phyloP scores from a whole-genome alignment of 1,284 basidiomycete species.

The Cerrena zonata region DNA sequence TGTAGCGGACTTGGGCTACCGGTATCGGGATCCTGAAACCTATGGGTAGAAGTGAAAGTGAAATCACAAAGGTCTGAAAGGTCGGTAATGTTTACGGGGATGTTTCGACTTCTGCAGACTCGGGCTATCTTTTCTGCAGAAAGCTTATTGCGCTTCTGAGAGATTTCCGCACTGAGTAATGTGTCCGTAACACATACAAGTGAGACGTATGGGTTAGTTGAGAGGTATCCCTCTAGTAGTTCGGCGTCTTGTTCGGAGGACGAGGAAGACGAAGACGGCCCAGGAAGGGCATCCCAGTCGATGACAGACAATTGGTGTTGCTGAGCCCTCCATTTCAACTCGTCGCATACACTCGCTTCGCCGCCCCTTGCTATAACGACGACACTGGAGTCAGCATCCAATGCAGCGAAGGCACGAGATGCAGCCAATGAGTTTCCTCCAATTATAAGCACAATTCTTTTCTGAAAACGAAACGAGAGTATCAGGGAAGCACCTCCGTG shows the following conservation, averaged over 20 bases:
- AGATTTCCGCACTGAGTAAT: constrained; percentile 35
- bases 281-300: constrained; percentile 46
- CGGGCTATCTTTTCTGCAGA: constrained; percentile 54
- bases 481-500: constrained; percentile 69
- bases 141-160: constrained; percentile 33
- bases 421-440: constrained; percentile 78
- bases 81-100: constrained; percentile 85
- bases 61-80: constrained; percentile 85
- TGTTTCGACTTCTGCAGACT: constrained; percentile 51
- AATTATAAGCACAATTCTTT: constrained; percentile 59
- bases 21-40: constrained; percentile 56
- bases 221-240: constrained; percentile 45
- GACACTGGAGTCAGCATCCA: constrained; percentile 78
- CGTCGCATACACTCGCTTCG: constrained; percentile 52
- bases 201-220: constrained; percentile 31
- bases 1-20: constrained; percentile 63
- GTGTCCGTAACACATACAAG: constrained; percentile 78
- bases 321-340: constrained; percentile 61
- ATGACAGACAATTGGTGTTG: constrained; percentile 51
- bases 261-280: constrained; percentile 25
- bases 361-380: constrained; percentile 55
- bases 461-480: constrained; percentile 65
- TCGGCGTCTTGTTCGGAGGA: constrained; percentile 32
- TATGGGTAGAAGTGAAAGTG: constrained; percentile 82
- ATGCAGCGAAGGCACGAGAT: constrained; percentile 70